These are phyloP conservation scores for Ophiocordyceps polyrhachis-furcata DNA, from an alignment of 2,329 filamentous ascomycete species.

Conservation along the genomic window DNA sequence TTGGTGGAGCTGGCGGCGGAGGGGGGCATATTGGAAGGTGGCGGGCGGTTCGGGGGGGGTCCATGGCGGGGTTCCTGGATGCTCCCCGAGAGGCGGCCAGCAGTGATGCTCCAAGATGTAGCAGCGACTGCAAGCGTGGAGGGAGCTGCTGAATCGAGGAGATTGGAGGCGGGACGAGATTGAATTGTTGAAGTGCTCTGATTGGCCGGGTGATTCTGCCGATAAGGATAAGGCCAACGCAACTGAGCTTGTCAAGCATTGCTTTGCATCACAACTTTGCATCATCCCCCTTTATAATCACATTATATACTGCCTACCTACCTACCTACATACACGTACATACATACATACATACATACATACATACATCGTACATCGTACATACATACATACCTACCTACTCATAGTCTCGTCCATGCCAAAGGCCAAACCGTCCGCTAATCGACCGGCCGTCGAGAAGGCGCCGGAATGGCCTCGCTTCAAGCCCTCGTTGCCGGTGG, in stretches of 20 bases:
- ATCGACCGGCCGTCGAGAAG: conserved; percentile 8
- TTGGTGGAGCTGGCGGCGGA: conserved; percentile 20
- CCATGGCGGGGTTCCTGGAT: background rate
- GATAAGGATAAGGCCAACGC: background rate
- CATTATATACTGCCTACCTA: too few species aligned
- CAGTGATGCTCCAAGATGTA: background rate
- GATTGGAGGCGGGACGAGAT: background rate
- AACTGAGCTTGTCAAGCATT: background rate
- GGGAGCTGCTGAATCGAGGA: too few species aligned
- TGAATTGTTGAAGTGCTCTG: background rate
- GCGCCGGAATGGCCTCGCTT: conserved; percentile 50
- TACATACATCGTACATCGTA: too few species aligned
- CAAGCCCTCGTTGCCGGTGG: conserved; percentile 46
- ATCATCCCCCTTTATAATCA: background rate
- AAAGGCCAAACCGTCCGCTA: conserved; percentile 4
- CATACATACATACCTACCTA: too few species aligned
- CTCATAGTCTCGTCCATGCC: conserved; percentile 15
- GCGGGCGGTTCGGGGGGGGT: conserved; percentile 1
- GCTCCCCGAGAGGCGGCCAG: too few species aligned
- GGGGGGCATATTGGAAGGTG: conserved; percentile 3
- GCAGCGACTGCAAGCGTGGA: too few species aligned
- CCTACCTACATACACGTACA: too few species aligned
- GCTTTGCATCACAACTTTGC: background rate
- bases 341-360: too few species aligned
- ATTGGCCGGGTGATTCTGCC: background rate